Conservation (phyloP, 441 rosid species). For the Syzygium syzygioides region DNA sequence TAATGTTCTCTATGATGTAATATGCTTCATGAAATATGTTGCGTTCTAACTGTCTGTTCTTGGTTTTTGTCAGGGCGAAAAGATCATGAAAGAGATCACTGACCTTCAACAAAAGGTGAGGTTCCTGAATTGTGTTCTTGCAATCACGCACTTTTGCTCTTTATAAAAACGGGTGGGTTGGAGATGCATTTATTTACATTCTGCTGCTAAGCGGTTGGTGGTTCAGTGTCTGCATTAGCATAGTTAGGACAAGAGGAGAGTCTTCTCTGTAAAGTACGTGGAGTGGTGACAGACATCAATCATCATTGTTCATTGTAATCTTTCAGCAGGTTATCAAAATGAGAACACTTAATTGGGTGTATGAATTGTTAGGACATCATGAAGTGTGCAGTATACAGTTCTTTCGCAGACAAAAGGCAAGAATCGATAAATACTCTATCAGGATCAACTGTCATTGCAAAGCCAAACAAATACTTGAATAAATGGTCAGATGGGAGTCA, state of each 20-base stretch:
- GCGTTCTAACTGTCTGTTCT: background rate
- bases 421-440: background rate
- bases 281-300: background rate
- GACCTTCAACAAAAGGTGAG: constrained; percentile 69
- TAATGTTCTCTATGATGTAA: background rate
- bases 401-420: background rate
- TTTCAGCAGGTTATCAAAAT: background rate
- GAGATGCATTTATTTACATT: background rate
- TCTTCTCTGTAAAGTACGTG: background rate
- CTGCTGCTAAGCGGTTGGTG: background rate
- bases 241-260: background rate
- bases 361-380: background rate
- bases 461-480: background rate
- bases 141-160: background rate
- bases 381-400: background rate
- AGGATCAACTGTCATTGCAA: background rate
- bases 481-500: background rate
- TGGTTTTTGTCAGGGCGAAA: constrained; percentile 46
- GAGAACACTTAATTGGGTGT: background rate
- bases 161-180: background rate
- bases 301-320: background rate
- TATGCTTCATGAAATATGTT: too few relatives aligned
- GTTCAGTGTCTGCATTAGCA: background rate
- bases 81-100: constrained; percentile 61
- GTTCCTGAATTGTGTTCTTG: background rate